These are phyloP conservation scores for Akebia trifoliata DNA, from an alignment of 164 flowering plant genomes.

Conservation along the genomic window DNA sequence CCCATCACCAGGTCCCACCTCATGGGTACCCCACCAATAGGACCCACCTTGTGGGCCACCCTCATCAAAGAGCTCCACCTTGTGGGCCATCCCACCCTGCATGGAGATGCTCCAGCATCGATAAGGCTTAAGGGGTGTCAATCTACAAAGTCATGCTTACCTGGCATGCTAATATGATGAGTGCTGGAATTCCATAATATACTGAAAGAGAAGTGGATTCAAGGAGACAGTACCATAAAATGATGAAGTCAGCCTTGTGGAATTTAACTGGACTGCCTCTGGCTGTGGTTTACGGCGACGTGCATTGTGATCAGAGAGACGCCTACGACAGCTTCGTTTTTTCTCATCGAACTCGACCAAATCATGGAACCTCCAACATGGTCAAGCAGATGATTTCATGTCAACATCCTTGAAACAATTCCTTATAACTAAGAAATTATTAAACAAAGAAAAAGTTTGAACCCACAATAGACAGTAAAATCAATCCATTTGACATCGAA, in stretches of 20 bases:
- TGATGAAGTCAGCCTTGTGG: conserved; percentile 42
- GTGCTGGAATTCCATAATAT: no score
- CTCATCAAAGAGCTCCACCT: no score
- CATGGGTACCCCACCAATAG: no score
- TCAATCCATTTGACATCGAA: no score
- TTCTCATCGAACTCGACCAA: conserved; percentile 73
- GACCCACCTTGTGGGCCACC: no score
- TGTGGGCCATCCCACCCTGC: no score
- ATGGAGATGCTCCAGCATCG: no score
- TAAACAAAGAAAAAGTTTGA: background rate
- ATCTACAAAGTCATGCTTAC: no score
- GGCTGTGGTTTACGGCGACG: conserved; percentile 79
- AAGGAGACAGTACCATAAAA: conserved; percentile 41
- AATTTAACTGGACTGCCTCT: conserved; percentile 43
- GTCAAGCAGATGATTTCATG: conserved; percentile 5
- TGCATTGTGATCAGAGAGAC: conserved; percentile 86
- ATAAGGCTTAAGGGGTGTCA: no score
- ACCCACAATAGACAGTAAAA: no score
- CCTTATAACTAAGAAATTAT: background rate
- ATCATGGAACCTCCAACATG: conserved; percentile 62
- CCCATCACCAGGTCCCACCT: no score
- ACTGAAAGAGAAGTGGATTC: background rate
- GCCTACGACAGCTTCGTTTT: conserved; percentile 80
- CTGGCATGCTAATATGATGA: no score
- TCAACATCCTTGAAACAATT: conserved; percentile 4